phyloP scores from a whole-genome alignment of 371 early-diverging fungal species.

The Mortierella sp. region DNA sequence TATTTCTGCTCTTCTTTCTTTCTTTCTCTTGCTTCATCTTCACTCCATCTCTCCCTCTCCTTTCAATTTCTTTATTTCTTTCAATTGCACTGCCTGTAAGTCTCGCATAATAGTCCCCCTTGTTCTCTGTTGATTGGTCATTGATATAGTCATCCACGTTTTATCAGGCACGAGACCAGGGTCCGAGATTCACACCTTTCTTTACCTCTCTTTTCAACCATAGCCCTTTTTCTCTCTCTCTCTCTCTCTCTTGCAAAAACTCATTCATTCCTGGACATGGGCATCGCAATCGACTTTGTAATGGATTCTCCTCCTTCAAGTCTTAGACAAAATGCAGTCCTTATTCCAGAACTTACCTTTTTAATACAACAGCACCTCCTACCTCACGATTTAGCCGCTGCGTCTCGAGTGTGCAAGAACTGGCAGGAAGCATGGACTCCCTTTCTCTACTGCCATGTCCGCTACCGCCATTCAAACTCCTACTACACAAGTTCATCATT shows the following conservation, averaged over 20 bases:
- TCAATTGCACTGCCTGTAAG: background rate
- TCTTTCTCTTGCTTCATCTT: background rate
- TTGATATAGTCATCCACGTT: slow-evolving; percentile 10
- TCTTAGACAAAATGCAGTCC: slow-evolving; percentile 19
- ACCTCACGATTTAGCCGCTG: slow-evolving; percentile 34
- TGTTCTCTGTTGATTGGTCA: slow-evolving; percentile 4
- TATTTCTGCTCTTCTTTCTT: background rate
- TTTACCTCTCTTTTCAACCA: background rate
- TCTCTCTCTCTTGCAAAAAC: background rate
- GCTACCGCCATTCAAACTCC: slow-evolving; percentile 15
- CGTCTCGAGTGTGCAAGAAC: slow-evolving; percentile 34
- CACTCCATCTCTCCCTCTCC: slow-evolving; percentile 2
- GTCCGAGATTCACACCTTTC: background rate
- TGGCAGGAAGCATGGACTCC: slow-evolving; percentile 50
- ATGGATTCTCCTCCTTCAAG: slow-evolving; percentile 1
- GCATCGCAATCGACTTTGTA: slow-evolving; percentile 25
- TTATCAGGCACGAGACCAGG: slow-evolving; percentile 16
- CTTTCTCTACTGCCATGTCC: slow-evolving; percentile 37
- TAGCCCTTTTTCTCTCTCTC: background rate
- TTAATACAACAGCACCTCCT: slow-evolving; percentile 36
- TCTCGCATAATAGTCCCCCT: background rate
- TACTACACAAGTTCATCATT: background rate
- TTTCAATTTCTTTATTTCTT: background rate
- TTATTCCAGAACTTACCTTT: slow-evolving; percentile 47
- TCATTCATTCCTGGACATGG: slow-evolving; percentile 5